Evolutionary conservation across 1,284 basidiomycete species (phyloP).

Genomic region (Testicularia cyperi): DNA sequence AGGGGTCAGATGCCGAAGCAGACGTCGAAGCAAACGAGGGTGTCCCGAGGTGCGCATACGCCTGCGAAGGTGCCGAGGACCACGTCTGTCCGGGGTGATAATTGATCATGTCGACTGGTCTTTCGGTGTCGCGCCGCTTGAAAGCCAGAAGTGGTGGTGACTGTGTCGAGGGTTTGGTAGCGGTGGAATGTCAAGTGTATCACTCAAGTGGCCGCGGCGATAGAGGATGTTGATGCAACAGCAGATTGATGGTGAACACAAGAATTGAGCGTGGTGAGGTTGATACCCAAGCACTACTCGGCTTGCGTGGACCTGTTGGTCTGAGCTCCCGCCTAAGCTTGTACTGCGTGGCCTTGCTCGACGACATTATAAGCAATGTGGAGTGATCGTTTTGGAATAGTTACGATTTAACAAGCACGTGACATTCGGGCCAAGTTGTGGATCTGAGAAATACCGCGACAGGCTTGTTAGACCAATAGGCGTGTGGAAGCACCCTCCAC

Average conservation of each 20-base stretch:
- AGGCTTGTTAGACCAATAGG: too few relatives aligned
- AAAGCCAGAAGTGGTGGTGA: not conserved
- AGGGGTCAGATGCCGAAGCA: conserved; percentile 28
- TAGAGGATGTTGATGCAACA: not conserved
- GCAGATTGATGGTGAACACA: conserved; percentile 1
- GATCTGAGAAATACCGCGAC: too few relatives aligned
- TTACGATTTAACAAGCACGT: not conserved
- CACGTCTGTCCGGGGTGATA: conserved; percentile 43
- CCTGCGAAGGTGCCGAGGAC: conserved; percentile 29
- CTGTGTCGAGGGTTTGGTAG: not conserved
- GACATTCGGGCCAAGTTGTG: too few relatives aligned
- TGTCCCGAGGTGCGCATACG: conserved; percentile 13
- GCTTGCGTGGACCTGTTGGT: conserved; percentile 18
- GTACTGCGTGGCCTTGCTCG: too few relatives aligned
- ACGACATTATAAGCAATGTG: too few relatives aligned
- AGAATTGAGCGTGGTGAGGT: conserved; percentile 5
- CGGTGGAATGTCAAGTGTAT: too few relatives aligned
- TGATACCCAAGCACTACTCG: conserved; percentile 24
- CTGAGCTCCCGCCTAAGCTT: too few relatives aligned
- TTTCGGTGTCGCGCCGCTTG: not conserved
- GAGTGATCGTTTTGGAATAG: conserved; percentile 28
- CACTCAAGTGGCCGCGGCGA: too few relatives aligned
- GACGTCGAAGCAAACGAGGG: conserved; percentile 56
- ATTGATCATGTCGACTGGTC: conserved; percentile 15
- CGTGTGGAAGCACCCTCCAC: too few relatives aligned